A percentile compares a stretch with the other conserved stretches of the same genome.
phyloP scores from a whole-genome alignment of 2,329 filamentous ascomycete species.

The Aspergillus ochraceus region DNA sequence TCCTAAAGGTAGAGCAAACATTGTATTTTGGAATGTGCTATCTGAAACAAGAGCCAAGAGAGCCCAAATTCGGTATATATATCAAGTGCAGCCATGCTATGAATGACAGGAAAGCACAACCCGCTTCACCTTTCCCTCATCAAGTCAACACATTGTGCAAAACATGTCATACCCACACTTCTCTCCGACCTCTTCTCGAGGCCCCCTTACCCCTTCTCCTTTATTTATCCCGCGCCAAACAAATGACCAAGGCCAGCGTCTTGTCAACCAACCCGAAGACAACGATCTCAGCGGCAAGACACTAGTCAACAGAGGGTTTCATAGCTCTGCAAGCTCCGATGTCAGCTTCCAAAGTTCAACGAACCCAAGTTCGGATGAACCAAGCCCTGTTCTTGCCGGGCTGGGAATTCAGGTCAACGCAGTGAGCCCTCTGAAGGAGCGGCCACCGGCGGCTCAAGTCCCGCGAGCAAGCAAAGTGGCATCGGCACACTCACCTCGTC shows the following conservation, averaged over 20 bases:
- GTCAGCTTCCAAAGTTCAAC: background rate
- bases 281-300: background rate
- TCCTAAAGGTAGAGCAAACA: too few species aligned
- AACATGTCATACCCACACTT: background rate
- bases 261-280: background rate
- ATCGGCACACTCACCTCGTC: background rate
- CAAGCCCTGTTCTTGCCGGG: background rate
- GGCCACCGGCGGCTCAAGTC: background rate
- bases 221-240: background rate
- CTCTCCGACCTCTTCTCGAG: background rate
- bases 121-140: too few species aligned
- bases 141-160: background rate
- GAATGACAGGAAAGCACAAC: background rate
- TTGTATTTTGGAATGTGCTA: background rate
- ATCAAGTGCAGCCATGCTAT: background rate
- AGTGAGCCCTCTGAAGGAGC: background rate
- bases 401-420: background rate
- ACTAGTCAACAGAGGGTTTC: background rate
- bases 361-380: background rate
- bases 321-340: background rate
- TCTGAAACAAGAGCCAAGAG: background rate
- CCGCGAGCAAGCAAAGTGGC: background rate
- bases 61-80: background rate
- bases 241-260: background rate
- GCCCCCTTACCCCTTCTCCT: background rate